Evolutionary conservation across 2,329 filamentous ascomycete species (phyloP), one percentile per base, ranked within the genome.

Genomic region (Teratosphaeria destructans): DNA sequence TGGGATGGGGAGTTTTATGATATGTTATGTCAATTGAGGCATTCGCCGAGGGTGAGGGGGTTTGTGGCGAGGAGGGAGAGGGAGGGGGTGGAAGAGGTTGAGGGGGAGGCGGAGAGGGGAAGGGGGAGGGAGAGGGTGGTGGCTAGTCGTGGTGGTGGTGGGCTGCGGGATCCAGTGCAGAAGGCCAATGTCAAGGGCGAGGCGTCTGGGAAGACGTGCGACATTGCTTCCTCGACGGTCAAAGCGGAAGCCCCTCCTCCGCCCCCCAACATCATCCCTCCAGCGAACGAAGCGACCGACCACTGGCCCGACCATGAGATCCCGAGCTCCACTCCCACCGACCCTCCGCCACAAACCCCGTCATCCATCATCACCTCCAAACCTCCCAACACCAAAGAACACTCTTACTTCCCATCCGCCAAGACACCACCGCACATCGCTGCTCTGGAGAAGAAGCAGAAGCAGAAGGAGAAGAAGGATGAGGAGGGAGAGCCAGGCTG

Each of bases 1-100:
- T 79, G 72, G 66, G 74, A 76, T 54, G 57, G 62, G 11, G 70
- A 69, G 2, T 77, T 79, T 67, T 78, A 78, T 61, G 64, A 73
- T 4, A 67, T 72, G 65, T 69, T 79, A 7, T 72, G 75, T 23
- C 59, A 58, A 5, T 23, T 65, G 19, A 68, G 64, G 56, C 19
- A 29, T n/a, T 19, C 52, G 39, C 27, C 27, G 53, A 19, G 26
- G 53, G 34, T 54, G 23, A 23, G 53, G 16, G 19, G 3, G 43
- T 49, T 49, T 49, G 43, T 49, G 43, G 39, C 37, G 47, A 3
- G 3, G 55, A 16, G 14, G 23, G 34, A 27, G 52, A 19, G 43
- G 37, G 39, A 16, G 27, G 29, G 29, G 49, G 14, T n/a, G 34
- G 39, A 52, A 19, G 39, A 16, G 16, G 43, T 23, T 14, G n/a